These are phyloP conservation scores for Ophiostoma novo-ulmi DNA, from an alignment of 2,329 filamentous ascomycete genomes.

Conservation along the genomic window DNA sequence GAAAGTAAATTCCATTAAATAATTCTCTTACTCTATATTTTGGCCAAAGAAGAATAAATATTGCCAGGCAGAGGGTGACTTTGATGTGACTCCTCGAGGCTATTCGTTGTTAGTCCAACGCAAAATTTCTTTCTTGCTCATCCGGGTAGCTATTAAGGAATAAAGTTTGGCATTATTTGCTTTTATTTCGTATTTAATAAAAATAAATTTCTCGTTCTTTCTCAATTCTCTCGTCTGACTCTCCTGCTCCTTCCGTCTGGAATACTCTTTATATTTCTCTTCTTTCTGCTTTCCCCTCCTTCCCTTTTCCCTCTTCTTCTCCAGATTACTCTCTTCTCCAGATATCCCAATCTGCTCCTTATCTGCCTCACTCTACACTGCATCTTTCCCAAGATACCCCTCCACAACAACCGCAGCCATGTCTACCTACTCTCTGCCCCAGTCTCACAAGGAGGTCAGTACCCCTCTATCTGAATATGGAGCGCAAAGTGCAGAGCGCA, in stretches of 20 bases:
- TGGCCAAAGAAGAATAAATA: not conserved
- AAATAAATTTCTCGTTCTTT: not conserved
- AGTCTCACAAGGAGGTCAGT: constrained; percentile 27
- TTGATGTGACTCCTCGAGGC: constrained; percentile 2
- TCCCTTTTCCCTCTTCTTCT: constrained; percentile 3
- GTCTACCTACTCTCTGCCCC: constrained; percentile 31
- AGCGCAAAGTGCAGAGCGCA: not conserved
- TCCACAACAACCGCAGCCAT: constrained; percentile 25
- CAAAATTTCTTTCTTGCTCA: constrained; percentile 20
- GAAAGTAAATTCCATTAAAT: not conserved
- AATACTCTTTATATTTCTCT: constrained; percentile 1
- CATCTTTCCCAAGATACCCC: constrained; percentile 12
- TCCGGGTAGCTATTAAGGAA: not conserved
- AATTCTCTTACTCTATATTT: constrained; percentile 11
- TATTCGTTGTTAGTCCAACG: constrained; percentile 19
- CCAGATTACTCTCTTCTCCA: constrained; percentile 14
- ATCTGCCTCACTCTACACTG: not conserved
- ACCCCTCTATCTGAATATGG: constrained; percentile 19
- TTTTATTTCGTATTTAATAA: not conserved
- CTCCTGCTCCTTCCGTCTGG: constrained; percentile 23
- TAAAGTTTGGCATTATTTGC: not conserved
- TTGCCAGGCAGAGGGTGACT: not conserved
- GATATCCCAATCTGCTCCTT: constrained; percentile 12
- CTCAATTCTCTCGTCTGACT: constrained; percentile 28
- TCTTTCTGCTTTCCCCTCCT: not conserved